Percentiles rank a stretch among this genome's conserved stretches.
phyloP scores from a whole-genome alignment of 2,329 filamentous ascomycete species.

The Tolypocladium inflatum region DNA sequence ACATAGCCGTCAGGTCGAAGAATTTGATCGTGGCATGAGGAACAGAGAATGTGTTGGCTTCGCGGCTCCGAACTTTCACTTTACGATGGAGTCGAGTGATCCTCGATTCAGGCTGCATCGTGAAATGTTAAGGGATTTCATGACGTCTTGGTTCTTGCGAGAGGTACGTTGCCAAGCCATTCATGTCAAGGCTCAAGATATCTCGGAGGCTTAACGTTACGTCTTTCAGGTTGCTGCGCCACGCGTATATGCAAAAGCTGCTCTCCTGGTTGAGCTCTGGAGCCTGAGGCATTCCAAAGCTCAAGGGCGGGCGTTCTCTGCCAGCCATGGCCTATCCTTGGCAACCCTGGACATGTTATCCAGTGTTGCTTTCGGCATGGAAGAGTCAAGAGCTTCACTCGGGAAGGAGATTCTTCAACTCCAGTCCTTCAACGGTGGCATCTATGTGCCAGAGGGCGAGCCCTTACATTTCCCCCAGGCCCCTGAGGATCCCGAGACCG shows the following conservation, averaged over 20 bases:
- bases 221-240: slow-evolving; percentile 21
- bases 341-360: slow-evolving; percentile 24
- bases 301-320: slow-evolving; percentile 19
- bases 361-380: slow-evolving; percentile 21
- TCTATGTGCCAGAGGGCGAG: no score
- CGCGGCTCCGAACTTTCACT: slow-evolving; percentile 18
- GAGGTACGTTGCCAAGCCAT: slow-evolving; percentile 6
- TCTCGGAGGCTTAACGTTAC: no score
- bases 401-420: no score
- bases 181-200: no score
- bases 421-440: no score
- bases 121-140: slow-evolving; percentile 24
- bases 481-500: slow-evolving; percentile 8
- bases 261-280: slow-evolving; percentile 23
- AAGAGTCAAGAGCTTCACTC: slow-evolving; percentile 4
- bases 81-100: slow-evolving; percentile 20
- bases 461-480: slow-evolving; percentile 7
- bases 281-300: slow-evolving; percentile 17
- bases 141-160: slow-evolving; percentile 25
- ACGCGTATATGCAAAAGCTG: slow-evolving; percentile 19
- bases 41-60: slow-evolving; percentile 14
- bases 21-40: slow-evolving; percentile 20
- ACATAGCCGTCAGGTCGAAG: slow-evolving; percentile 20
- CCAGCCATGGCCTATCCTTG: slow-evolving; percentile 19
- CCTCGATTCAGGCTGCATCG: slow-evolving; percentile 21